Conservation (phyloP, 1,284 basidiomycete genomes). For the Somion occarium region DNA sequence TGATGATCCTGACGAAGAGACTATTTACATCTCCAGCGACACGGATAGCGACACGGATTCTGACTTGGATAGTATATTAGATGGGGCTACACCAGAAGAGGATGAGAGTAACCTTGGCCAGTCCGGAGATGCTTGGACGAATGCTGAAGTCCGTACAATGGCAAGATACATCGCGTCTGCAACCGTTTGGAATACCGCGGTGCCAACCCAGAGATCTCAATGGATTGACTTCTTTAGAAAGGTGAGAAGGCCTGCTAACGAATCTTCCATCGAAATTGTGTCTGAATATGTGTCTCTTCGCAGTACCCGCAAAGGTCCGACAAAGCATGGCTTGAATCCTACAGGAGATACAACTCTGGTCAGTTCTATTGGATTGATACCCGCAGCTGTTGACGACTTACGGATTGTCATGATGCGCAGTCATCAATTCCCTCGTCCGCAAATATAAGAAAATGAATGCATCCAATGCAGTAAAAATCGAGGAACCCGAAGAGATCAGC, state of each 20-base stretch:
- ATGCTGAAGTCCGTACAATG: not conserved
- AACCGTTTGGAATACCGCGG: not conserved
- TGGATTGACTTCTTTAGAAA: not conserved
- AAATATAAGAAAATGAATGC: not conserved
- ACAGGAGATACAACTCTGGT: not conserved
- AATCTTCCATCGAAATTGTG: too few relatives aligned
- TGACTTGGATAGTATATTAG: not conserved
- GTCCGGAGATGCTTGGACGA: not conserved
- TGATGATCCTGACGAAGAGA: too few relatives aligned
- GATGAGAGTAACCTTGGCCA: not conserved
- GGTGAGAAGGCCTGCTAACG: not conserved
- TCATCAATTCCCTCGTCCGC: not conserved
- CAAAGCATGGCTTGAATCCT: not conserved
- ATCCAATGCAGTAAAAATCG: not conserved
- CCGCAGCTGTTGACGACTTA: not conserved
- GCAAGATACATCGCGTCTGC: not conserved
- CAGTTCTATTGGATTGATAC: not conserved
- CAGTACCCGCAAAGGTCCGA: not conserved
- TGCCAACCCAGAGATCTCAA: not conserved
- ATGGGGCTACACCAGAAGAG: not conserved
- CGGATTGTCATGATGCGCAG: not conserved
- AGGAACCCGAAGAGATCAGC: not conserved
- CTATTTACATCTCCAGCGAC: too few relatives aligned
- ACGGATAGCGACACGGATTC: not conserved
- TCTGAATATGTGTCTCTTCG: too few relatives aligned